A percentile compares a stretch with the other conserved stretches of the same genome.
These are phyloP conservation scores for Leccinum obscurum DNA, from an alignment of 768 basidiomycete species.

Conservation along the genomic window DNA sequence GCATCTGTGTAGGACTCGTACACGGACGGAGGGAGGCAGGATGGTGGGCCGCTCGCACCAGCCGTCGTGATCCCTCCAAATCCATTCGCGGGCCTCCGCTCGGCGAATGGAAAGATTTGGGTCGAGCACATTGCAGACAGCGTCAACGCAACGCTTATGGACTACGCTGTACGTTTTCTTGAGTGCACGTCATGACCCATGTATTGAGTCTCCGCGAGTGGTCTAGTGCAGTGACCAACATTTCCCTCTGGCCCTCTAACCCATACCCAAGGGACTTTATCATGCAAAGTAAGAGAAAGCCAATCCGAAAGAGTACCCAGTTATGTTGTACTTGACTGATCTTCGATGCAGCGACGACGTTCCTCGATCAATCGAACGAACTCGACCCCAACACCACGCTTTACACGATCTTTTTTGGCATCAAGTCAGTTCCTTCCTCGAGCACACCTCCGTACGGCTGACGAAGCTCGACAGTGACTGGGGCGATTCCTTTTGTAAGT, in stretches of 20 bases:
- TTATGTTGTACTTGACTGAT: not conserved
- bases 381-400: slow-evolving; percentile 49
- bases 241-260: slow-evolving; percentile 52
- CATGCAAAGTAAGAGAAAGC: slow-evolving; percentile 39
- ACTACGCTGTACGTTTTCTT: slow-evolving; percentile 46
- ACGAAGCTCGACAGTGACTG: slow-evolving; percentile 38
- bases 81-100: slow-evolving; percentile 49
- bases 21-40: slow-evolving; percentile 49
- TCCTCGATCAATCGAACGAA: slow-evolving; percentile 44
- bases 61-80: slow-evolving; percentile 37
- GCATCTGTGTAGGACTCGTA: slow-evolving; percentile 42
- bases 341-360: slow-evolving; percentile 37
- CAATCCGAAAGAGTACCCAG: not conserved
- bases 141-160: slow-evolving; percentile 43
- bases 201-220: slow-evolving; percentile 21
- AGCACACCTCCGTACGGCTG: not conserved
- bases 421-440: slow-evolving; percentile 40
- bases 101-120: slow-evolving; percentile 54
- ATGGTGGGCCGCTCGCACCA: slow-evolving; percentile 44
- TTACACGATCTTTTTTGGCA: slow-evolving; percentile 55
- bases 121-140: slow-evolving; percentile 44
- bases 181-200: not conserved
- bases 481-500: slow-evolving; percentile 42
- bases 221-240: slow-evolving; percentile 47
- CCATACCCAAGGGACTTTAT: slow-evolving; percentile 48